Percentiles rank a stretch among this genome's conserved stretches.
These are phyloP conservation scores for Coffea canephora DNA, from an alignment of 257 asterid genomes.

Conservation along the genomic window DNA sequence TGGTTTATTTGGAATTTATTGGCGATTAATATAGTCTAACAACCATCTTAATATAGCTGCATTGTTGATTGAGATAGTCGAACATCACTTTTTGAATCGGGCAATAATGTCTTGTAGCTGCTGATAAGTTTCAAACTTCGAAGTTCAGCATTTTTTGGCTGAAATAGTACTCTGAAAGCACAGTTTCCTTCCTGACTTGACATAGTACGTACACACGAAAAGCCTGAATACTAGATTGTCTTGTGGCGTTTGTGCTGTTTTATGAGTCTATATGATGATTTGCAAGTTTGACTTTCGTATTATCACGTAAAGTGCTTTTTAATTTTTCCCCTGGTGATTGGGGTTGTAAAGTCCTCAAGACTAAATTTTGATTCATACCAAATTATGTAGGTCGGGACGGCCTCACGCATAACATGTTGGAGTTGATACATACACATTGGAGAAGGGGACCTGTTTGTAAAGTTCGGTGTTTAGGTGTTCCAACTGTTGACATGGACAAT, in stretches of 20 bases:
- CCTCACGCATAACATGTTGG: slow-evolving; percentile 97
- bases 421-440: slow-evolving; percentile 96
- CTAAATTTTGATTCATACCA: not conserved
- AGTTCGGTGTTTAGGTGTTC: slow-evolving; percentile 97
- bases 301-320: not conserved
- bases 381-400: slow-evolving; percentile 86
- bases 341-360: not conserved
- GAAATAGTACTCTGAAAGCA: not conserved
- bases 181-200: not conserved
- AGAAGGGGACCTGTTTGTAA: slow-evolving; percentile 88
- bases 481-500: slow-evolving; percentile 93
- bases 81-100: not conserved
- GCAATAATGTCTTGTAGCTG: not conserved
- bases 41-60: not conserved
- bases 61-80: not conserved
- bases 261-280: not conserved
- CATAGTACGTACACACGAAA: not conserved
- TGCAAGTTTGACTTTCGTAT: too few species aligned
- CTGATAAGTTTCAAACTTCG: not conserved
- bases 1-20: not conserved
- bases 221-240: not conserved
- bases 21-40: too few species aligned
- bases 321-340: not conserved
- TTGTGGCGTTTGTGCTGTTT: not conserved
- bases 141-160: not conserved